Base-by-base conservation (phyloP, 352 stramenopile genomes). In the Phytophthora fragariae region DNA sequence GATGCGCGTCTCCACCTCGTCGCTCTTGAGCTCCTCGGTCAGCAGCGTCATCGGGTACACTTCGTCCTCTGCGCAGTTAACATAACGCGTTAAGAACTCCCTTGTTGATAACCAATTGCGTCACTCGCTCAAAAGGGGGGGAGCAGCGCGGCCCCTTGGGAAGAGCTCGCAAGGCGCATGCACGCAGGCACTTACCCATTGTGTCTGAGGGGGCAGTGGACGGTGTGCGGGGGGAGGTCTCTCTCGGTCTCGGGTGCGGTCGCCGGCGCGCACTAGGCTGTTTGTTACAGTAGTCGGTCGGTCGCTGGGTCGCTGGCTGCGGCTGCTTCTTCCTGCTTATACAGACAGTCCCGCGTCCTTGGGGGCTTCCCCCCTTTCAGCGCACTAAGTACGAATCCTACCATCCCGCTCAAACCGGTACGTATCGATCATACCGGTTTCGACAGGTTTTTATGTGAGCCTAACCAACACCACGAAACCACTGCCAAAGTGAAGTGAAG, bases 1-100 rank as follows among this genome's bases (percentile, higher is more conserved):
- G 73, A 99, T 96, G 58, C 94, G 90, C 14, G 89, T 97, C 80
- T 98, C 95, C 35, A 96, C 90, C 71, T 97, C 94, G 62, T 97
- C 91, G 68, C 83, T 94, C 79, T 96, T 94, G 63, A 98, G 80
- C 80, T 99, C 94, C 70, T 95, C 90, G 55, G 89, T 92, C 53
- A 98, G 94, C 41, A 99, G 85, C 70, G 97, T 90, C 69, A 96
- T 90, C 56, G 89, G 89, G 74, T 96, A 87, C 75, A 93, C 85
- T 79, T 95, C 88, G 74, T 95, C 88, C 76, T 93, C 86, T 87
- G 68, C 60, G 5, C 17, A 49, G 47, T 31, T n/a, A 24, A 39
- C 19, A 33, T 27, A 37, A 60, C 58, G 44, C 15, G 39, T 65
- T 65, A 63, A 46, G 8, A 15, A 15, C 47, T 41, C 10, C 35